phyloP scores from a whole-genome alignment of 768 basidiomycete genomes.

The Mycena filopes region DNA sequence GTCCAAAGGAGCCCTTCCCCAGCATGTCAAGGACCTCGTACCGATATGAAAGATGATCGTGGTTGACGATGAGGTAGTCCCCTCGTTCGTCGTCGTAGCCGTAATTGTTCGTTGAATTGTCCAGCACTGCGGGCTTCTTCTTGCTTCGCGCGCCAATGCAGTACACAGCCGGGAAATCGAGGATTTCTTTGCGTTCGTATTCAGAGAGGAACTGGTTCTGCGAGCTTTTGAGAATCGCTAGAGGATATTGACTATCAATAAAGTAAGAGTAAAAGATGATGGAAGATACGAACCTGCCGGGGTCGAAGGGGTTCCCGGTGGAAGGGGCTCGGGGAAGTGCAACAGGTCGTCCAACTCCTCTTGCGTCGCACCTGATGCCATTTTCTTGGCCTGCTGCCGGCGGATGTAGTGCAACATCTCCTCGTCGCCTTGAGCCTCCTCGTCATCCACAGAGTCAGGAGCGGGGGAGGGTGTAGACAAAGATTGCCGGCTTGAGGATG shows the following conservation, averaged over 20 bases:
- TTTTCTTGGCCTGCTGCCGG: slow-evolving; percentile 88
- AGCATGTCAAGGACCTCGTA: slow-evolving; percentile 93
- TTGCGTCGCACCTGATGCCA: slow-evolving; percentile 84
- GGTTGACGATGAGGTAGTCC: slow-evolving; percentile 90
- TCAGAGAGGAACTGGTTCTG: slow-evolving; percentile 82
- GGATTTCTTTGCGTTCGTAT: slow-evolving; percentile 91
- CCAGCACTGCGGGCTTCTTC: slow-evolving; percentile 84
- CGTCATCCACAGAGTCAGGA: slow-evolving; percentile 82
- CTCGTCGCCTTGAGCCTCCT: slow-evolving; percentile 90
- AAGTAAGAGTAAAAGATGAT: slow-evolving; percentile 6
- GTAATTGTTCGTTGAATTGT: slow-evolving; percentile 84
- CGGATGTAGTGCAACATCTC: slow-evolving; percentile 97
- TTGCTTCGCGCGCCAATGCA: slow-evolving; percentile 81
- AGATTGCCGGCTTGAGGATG: slow-evolving; percentile 79
- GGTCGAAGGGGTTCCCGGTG: slow-evolving; percentile 71
- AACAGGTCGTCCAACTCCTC: slow-evolving; percentile 89
- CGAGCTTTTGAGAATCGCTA: slow-evolving; percentile 73
- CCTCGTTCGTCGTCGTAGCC: slow-evolving; percentile 99
- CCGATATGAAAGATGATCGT: slow-evolving; percentile 96
- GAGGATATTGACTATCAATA: slow-evolving; percentile 20
- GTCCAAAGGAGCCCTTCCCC: slow-evolving; percentile 98
- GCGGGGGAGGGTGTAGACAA: slow-evolving; percentile 88
- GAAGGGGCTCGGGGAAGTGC: slow-evolving; percentile 91
- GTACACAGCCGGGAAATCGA: slow-evolving; percentile 87
- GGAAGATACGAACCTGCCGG: slow-evolving; percentile 70